Conservation (phyloP, 192 early-diverging fungal genomes). For the Irineochytrium annulatum region DNA sequence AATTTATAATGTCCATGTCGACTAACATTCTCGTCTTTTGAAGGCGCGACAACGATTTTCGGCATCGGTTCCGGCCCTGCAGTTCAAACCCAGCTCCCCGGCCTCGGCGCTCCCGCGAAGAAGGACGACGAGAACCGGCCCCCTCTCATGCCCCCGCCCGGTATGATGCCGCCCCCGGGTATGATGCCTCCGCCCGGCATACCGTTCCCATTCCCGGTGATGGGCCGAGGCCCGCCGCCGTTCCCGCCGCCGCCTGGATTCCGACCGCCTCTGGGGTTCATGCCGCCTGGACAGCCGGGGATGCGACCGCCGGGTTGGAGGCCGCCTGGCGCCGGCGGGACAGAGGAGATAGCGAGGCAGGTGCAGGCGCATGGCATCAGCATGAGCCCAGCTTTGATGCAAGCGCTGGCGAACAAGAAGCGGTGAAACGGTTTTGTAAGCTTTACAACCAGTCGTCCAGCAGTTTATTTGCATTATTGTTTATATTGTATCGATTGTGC, state of each 20-base stretch:
- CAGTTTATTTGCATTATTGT: too few species aligned
- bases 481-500: too few species aligned
- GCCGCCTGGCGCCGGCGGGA: neutral
- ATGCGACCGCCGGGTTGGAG: slow-evolving; percentile 19
- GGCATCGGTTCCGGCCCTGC: neutral
- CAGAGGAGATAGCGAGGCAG: neutral
- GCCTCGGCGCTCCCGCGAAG: neutral
- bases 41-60: neutral
- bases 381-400: neutral
- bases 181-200: neutral
- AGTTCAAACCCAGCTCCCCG: neutral
- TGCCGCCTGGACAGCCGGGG: slow-evolving; percentile 14
- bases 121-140: neutral
- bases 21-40: neutral
- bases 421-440: too few species aligned
- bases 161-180: neutral
- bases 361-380: neutral
- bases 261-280: slow-evolving; percentile 7
- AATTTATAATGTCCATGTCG: neutral
- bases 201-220: neutral
- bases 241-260: slow-evolving; percentile 21
- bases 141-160: neutral
- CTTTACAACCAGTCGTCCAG: too few species aligned
- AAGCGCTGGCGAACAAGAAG: too few species aligned
- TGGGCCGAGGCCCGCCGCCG: neutral